phyloP scores from a whole-genome alignment of 208 protist species.

The Trypanosoma platydactyli region DNA sequence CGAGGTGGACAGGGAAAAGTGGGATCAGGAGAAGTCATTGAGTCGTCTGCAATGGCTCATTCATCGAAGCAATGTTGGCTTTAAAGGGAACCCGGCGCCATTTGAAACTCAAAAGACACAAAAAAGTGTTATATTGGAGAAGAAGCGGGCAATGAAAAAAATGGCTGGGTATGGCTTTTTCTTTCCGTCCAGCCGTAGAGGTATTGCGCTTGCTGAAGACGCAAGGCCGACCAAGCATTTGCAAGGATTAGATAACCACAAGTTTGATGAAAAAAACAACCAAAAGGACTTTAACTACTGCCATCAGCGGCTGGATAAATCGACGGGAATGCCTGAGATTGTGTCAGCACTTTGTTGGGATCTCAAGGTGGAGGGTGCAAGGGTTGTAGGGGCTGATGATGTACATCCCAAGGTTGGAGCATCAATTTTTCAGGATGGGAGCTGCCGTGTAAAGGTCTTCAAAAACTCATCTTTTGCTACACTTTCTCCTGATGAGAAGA shows the following conservation, averaged over 20 bases:
- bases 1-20: conserved; percentile 19
- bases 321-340: conserved; percentile 65
- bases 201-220: conserved; percentile 47
- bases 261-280: conserved; percentile 27
- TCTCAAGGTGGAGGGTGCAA: conserved; percentile 16
- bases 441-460: not conserved
- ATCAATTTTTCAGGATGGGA: not conserved
- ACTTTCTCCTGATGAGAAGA: conserved; percentile 40
- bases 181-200: conserved; percentile 62
- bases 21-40: conserved; percentile 60
- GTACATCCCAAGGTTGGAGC: not conserved
- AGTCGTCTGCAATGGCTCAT: conserved; percentile 77
- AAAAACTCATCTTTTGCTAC: conserved; percentile 20
- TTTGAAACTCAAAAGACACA: conserved; percentile 71
- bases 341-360: conserved; percentile 72
- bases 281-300: conserved; percentile 18
- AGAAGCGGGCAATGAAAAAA: conserved; percentile 25
- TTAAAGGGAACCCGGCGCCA: conserved; percentile 77
- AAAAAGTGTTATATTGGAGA: conserved; percentile 49
- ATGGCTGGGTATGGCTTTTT: conserved; percentile 58
- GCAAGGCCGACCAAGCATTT: conserved; percentile 59
- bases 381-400: not conserved
- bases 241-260: conserved; percentile 24
- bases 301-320: conserved; percentile 53
- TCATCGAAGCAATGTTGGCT: conserved; percentile 64